phyloP scores from a whole-genome alignment of 768 basidiomycete genomes.

The Boletus barrowsii region DNA sequence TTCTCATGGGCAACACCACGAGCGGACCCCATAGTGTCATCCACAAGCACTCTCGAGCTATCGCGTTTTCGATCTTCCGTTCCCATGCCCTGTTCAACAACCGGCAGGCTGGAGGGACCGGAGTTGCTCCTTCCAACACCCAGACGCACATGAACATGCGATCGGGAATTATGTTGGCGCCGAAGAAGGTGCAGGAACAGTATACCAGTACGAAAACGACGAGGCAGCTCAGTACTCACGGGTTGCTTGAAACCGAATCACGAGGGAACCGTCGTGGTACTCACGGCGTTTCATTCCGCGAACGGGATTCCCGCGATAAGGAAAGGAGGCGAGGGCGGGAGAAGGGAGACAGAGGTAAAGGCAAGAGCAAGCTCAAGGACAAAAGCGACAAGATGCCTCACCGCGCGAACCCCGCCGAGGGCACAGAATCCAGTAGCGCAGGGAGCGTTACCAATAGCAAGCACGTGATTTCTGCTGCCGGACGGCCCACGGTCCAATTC shows the following conservation, averaged over 20 bases:
- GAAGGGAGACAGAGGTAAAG: slow-evolving; percentile 19
- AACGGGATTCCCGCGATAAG: slow-evolving; percentile 25
- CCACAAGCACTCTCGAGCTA: slow-evolving; percentile 78
- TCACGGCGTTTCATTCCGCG: slow-evolving; percentile 14
- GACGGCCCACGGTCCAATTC: slow-evolving; percentile 14
- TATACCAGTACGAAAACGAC: slow-evolving; percentile 77
- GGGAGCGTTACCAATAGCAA: slow-evolving; percentile 23
- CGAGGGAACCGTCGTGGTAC: slow-evolving; percentile 17
- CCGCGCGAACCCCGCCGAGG: slow-evolving; percentile 27
- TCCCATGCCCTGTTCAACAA: slow-evolving; percentile 40
- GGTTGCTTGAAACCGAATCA: slow-evolving; percentile 51
- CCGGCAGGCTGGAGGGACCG: slow-evolving; percentile 11
- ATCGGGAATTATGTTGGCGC: slow-evolving; percentile 58
- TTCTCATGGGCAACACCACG: slow-evolving; percentile 37
- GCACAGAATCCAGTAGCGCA: slow-evolving; percentile 31
- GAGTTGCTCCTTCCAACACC: slow-evolving; percentile 6
- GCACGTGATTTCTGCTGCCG: slow-evolving; percentile 9
- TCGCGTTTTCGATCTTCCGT: slow-evolving; percentile 77
- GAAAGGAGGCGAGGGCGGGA: slow-evolving; percentile 15
- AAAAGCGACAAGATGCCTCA: slow-evolving; percentile 29
- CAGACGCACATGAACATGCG: slow-evolving; percentile 28
- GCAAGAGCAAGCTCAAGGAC: slow-evolving; percentile 31
- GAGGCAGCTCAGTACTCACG: slow-evolving; percentile 62
- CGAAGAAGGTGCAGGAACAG: slow-evolving; percentile 72
- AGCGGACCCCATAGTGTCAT: slow-evolving; percentile 66